Evolutionary conservation across 768 basidiomycete species (phyloP).

Genomic region (Cyclocybe cylindracea): DNA sequence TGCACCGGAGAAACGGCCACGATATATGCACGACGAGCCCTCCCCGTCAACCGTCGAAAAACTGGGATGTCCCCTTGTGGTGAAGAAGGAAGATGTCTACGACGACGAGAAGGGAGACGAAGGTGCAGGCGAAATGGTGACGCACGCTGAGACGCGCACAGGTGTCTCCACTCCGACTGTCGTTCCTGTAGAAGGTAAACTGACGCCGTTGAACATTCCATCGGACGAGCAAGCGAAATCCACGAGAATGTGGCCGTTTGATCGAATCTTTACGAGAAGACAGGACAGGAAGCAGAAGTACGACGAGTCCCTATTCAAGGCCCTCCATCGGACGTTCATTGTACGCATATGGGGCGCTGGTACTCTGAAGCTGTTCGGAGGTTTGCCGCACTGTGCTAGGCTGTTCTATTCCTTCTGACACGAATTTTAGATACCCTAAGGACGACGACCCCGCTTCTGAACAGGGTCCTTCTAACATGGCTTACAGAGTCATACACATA

Average conservation of each 20-base stretch:
- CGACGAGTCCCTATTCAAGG: constrained; percentile 50
- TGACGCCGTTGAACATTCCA: no score
- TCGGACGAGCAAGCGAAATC: not conserved
- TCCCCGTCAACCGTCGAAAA: not conserved
- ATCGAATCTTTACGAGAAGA: not conserved
- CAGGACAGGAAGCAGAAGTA: constrained; percentile 22
- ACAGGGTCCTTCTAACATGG: constrained; percentile 59
- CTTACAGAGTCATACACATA: constrained; percentile 49
- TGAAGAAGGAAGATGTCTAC: not conserved
- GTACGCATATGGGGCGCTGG: constrained; percentile 51
- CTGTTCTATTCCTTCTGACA: not conserved
- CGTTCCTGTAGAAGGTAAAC: not conserved
- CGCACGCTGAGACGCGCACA: constrained; percentile 5
- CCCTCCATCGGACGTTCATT: constrained; percentile 49
- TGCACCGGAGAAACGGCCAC: constrained; percentile 48
- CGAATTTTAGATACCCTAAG: constrained; percentile 41
- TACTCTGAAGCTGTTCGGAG: constrained; percentile 43
- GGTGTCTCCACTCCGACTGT: constrained; percentile 12
- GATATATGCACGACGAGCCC: constrained; percentile 20
- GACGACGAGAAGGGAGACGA: not conserved
- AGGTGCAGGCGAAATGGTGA: constrained; percentile 1
- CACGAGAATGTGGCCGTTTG: not conserved
- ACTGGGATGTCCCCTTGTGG: not conserved
- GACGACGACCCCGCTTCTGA: constrained; percentile 58
- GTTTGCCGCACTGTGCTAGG: constrained; percentile 20